Base-by-base conservation (phyloP, 805 yeast genomes). In the Candida suzukii region DNA sequence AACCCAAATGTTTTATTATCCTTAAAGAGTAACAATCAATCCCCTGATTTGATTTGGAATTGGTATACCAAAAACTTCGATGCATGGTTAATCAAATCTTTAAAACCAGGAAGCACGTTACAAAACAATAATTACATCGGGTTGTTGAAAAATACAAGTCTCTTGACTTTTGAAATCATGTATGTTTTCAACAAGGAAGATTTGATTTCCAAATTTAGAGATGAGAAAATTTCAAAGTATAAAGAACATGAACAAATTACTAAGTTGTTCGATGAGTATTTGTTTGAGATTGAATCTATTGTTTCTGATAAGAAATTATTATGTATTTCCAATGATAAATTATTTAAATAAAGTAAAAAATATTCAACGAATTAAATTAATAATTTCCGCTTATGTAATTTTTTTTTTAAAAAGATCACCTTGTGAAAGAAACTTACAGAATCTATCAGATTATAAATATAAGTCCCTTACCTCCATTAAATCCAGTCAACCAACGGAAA, bases 61-160 rank as follows among this genome's bases (percentile, higher is more conserved):
- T 82, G 88, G 87, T 80, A 70, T 57, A 60, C 50, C 34, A 52
- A 70, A 40, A 67, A 79, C 49, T 78, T 68, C 52, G 73, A 72
- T 37, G 58, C 58, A 26, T 79, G 85, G 78, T 66, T 66, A 13
- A 51, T 59, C n/a, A 72, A 67, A 42, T 63, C 79, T 11, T 52
- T 68, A 24, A 63, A 73, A 44, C 63, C 61, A 32, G 75, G 75
- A 2, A 65, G 73, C 4, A 66, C 68, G 21, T 61, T n/a, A n/a
- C 14, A 7, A 13, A 26, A 26, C 5, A 12, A 26, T 26, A 26
- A 68, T 53, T 52, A 48, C 46, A 55, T 71, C n/a, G 68, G 64
- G 28, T 72, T 70, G 43, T 60, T 80, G 51, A 66, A 63, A 12
- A 58, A 63, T 24, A 68, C 80, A 0, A 57, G 71, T 41, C 61